Evolutionary conservation across 2,329 filamentous ascomycete species (phyloP).

Genomic region (Aureobasidium sp.): DNA sequence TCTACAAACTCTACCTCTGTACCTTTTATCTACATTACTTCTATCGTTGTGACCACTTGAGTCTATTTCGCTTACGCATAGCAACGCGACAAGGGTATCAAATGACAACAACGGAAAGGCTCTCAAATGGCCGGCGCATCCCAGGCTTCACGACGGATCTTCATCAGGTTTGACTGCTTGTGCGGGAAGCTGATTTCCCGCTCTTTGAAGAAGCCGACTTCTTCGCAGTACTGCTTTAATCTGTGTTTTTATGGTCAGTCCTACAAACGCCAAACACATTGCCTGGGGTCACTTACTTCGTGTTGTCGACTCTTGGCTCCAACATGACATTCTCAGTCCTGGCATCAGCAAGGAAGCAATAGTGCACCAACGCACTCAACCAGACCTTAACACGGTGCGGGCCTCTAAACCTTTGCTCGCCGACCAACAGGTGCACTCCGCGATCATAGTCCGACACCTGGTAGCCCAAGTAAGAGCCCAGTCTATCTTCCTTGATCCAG

Average conservation of each 20-base stretch:
- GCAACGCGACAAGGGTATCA: background rate
- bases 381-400: constrained; percentile 68
- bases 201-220: constrained; percentile 77
- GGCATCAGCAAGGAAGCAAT: constrained; percentile 68
- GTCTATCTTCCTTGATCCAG: constrained; percentile 87
- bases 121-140: constrained; percentile 49
- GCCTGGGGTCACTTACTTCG: constrained; percentile 54
- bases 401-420: constrained; percentile 86
- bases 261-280: background rate
- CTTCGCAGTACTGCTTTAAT: constrained; percentile 62
- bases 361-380: constrained; percentile 83
- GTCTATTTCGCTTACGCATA: background rate
- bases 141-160: constrained; percentile 73
- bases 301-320: constrained; percentile 87
- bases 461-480: constrained; percentile 62
- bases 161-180: constrained; percentile 85
- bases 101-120: background rate
- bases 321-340: constrained; percentile 77
- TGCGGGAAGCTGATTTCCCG: constrained; percentile 81
- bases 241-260: constrained; percentile 34
- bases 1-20: background rate
- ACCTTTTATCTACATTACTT: background rate
- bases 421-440: constrained; percentile 80
- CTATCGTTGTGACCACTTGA: background rate
- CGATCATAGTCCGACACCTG: constrained; percentile 74